phyloP scores from a whole-genome alignment of 2,329 filamentous ascomycete genomes.

The Penicillium sp. region DNA sequence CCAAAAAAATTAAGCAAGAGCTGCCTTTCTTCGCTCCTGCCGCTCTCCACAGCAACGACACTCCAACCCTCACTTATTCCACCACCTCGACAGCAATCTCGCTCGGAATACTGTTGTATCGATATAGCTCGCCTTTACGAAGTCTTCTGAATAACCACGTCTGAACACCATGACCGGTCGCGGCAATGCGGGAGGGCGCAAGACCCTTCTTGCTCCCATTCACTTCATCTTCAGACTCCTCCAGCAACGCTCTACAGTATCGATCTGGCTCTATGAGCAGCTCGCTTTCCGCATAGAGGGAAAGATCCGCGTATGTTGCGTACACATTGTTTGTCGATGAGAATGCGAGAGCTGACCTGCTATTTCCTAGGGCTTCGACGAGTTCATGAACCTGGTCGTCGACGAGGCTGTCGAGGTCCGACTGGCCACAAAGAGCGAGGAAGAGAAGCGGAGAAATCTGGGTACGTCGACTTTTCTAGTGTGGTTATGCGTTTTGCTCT shows the following conservation, averaged over 20 bases:
- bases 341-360: not conserved
- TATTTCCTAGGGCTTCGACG: conserved; percentile 78
- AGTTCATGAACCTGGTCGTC: conserved; percentile 98
- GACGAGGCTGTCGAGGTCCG: conserved; percentile 94
- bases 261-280: conserved; percentile 97
- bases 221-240: conserved; percentile 95
- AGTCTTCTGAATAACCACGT: too few relatives aligned
- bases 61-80: not conserved
- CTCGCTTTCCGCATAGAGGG: conserved; percentile 90
- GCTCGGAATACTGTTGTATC: not conserved
- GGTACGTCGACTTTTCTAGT: conserved; percentile 52
- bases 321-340: not conserved
- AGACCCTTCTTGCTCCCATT: conserved; percentile 71
- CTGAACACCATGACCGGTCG: conserved; percentile 49
- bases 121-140: not conserved
- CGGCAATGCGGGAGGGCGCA: conserved; percentile 53
- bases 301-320: conserved; percentile 73
- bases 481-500: not conserved
- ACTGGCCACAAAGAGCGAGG: conserved; percentile 74
- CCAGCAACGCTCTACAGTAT: conserved; percentile 76
- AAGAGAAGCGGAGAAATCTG: conserved; percentile 72
- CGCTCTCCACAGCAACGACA: not conserved
- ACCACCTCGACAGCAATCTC: not conserved
- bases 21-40: not conserved
- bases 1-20: conserved; percentile 21